phyloP scores from a whole-genome alignment of 148 eudicot genomes.

The Arctostaphylos glauca region DNA sequence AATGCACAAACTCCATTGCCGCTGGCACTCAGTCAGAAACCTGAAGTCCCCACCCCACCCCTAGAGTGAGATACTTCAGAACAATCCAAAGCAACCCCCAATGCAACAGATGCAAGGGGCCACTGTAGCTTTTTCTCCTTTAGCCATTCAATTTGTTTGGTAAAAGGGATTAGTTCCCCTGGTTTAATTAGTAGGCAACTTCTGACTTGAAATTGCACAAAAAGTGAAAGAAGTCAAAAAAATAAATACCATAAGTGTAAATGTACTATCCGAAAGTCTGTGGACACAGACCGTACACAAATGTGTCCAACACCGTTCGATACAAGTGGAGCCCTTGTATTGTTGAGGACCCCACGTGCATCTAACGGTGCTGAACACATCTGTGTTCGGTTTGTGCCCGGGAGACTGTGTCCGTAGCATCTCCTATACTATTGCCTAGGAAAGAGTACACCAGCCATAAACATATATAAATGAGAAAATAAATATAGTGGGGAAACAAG shows the following conservation, averaged over 20 bases:
- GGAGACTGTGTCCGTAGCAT: no score
- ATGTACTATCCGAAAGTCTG: no score
- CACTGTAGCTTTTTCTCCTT: neutral
- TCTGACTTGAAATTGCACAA: neutral
- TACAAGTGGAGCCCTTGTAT: no score
- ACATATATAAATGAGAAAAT: neutral
- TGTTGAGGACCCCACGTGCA: no score
- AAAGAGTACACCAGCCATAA: neutral
- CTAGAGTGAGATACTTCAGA: neutral
- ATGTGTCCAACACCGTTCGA: no score
- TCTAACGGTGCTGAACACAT: no score
- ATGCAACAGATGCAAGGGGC: neutral
- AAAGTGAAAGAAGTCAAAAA: neutral
- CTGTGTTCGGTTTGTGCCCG: no score
- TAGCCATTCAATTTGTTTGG: neutral
- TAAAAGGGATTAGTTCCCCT: neutral
- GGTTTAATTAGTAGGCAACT: neutral
- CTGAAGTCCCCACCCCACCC: conserved; percentile 4
- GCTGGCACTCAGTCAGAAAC: conserved; percentile 14
- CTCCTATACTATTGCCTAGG: no score
- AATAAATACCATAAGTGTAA: no score
- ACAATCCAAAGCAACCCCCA: neutral
- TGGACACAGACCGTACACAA: no score
- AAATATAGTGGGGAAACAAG: neutral
- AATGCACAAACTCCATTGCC: conserved; percentile 16